Base-by-base conservation (phyloP, 73 alveolate species). In the Paramecium sonneborni region DNA sequence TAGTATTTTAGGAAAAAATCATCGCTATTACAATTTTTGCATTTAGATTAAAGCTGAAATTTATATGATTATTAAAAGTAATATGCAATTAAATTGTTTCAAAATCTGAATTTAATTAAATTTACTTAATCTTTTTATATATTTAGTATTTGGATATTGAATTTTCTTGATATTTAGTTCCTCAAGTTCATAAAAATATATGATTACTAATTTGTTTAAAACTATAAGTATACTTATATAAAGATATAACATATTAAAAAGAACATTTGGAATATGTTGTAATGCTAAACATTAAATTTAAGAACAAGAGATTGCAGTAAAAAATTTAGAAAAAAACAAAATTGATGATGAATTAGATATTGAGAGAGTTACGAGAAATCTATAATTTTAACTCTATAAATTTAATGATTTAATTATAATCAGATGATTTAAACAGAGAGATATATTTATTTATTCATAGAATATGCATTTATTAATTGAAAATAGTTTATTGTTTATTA, bases 401-500 rank as follows among this genome's bases (percentile, higher is more conserved):
- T 85, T 85, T 56, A 56, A 6, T 55, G 11, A 92, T 93, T 89
- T 69, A 52, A 70, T 26, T 3, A 72, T 44, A n/a, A n/a, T 32
- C 37, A 88, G 94, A 96, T 96, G 30, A 96, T 96, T 5, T 95
- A 94, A 94, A 95, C 97, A 11, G 95, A 95, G 88, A 88, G 88
- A 43, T 92, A 94, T 69, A 55, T 95, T 44, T 96, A 94, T 86
- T 86, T 96, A n/a, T 88, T 96, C 67, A 96, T 89, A 91, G 98
- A 96, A 92, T 96, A 95, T 86, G 97, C 97, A 41, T 88, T 9
- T 56, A 6, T n/a, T 7, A 56, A 9, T 56, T 56, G 18, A 56
- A 12, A n/a, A 9, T n/a, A 12, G 15, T 56, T 9, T 56, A 56
- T n/a, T 56, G 32, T 56, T 56, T 9, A n/a, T 56, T 9, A 56